Evolutionary conservation across 768 basidiomycete species (phyloP).

Genomic region (Russula griseocarnosa): DNA sequence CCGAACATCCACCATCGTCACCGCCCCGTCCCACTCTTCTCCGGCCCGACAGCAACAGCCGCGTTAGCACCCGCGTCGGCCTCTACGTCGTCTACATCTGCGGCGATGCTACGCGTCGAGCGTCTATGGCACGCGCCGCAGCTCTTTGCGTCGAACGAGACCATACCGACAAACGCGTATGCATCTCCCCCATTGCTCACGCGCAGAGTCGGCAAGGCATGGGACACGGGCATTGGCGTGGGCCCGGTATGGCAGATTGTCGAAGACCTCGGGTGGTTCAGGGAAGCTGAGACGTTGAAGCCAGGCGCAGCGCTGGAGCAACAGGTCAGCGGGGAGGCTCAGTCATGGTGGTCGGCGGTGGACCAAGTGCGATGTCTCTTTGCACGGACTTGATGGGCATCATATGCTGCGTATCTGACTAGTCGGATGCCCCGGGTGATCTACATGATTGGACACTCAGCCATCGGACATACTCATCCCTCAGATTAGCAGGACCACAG

Average conservation of each 20-base stretch:
- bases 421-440: too few species aligned
- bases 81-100: neutral
- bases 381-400: too few species aligned
- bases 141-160: slow-evolving; percentile 45
- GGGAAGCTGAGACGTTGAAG: slow-evolving; percentile 54
- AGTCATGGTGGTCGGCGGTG: too few species aligned
- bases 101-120: slow-evolving; percentile 41
- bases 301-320: slow-evolving; percentile 35
- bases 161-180: slow-evolving; percentile 53
- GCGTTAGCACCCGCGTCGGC: slow-evolving; percentile 26
- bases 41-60: slow-evolving; percentile 32
- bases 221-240: slow-evolving; percentile 68
- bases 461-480: too few species aligned
- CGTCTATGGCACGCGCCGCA: slow-evolving; percentile 51
- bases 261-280: slow-evolving; percentile 77
- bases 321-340: neutral
- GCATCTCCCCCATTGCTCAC: slow-evolving; percentile 46
- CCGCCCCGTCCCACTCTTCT: slow-evolving; percentile 58
- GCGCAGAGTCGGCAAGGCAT: slow-evolving; percentile 61
- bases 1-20: slow-evolving; percentile 73
- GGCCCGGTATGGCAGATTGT: slow-evolving; percentile 77
- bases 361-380: too few species aligned
- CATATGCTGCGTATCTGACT: too few species aligned
- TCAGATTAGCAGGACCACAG: too few species aligned
- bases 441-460: too few species aligned